These are phyloP conservation scores for Podospora pseudopauciseta DNA, from an alignment of 495 filamentous ascomycete genomes.

Conservation along the genomic window DNA sequence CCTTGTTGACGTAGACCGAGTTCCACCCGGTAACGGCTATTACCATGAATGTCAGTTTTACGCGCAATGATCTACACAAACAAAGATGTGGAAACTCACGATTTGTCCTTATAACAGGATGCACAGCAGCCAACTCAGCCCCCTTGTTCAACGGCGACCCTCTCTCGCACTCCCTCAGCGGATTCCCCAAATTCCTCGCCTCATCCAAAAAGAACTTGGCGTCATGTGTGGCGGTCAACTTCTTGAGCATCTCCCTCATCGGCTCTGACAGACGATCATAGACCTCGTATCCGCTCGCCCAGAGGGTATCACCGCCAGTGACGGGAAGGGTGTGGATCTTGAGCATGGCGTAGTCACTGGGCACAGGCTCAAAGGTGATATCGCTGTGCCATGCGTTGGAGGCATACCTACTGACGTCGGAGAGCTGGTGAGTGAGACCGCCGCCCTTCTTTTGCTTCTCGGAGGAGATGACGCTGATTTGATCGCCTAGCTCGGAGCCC, in stretches of 20 bases:
- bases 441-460: conserved; percentile 44
- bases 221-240: conserved; percentile 64
- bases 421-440: conserved; percentile 32
- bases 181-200: conserved; percentile 64
- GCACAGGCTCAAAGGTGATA: conserved; percentile 73
- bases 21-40: conserved; percentile 67
- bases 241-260: conserved; percentile 69
- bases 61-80: background rate
- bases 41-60: conserved; percentile 7
- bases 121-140: conserved; percentile 18
- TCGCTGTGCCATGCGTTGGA: conserved; percentile 39
- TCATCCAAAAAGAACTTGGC: conserved; percentile 65
- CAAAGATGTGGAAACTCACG: conserved; percentile 40
- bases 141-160: conserved; percentile 25
- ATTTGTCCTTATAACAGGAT: conserved; percentile 26
- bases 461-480: conserved; percentile 45
- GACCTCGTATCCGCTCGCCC: conserved; percentile 72
- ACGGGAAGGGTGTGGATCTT: conserved; percentile 66
- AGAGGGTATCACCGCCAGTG: conserved; percentile 74
- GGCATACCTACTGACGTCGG: conserved; percentile 46
- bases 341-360: conserved; percentile 69
- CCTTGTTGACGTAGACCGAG: conserved; percentile 73
- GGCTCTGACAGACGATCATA: conserved; percentile 65
- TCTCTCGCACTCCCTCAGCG: conserved; percentile 19
- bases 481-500: conserved; percentile 37